Base-by-base conservation (phyloP, 805 yeast species). In the Candida pseudofarinosa region DNA sequence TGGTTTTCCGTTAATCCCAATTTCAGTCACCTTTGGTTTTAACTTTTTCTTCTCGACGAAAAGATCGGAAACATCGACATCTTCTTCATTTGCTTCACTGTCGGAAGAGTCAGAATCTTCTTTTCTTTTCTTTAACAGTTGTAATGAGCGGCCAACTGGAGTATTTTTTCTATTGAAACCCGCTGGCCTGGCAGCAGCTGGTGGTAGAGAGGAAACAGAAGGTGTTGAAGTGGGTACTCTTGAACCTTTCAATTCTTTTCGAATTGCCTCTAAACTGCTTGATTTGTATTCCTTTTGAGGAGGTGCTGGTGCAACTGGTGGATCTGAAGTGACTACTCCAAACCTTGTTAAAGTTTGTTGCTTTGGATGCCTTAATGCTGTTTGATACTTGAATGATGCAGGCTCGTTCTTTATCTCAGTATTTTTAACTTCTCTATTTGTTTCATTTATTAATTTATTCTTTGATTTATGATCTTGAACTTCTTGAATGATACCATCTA, bases 161-260 rank as follows among this genome's bases (percentile, higher is more conserved):
- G 57, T 50, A 1, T 45, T 10, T 34, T 49, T 53, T 39, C 56
- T 67, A n/a, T 59, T 50, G 42, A 77, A 77, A 54, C 75, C 77
- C 0, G 81, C 82, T 3, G 81, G 71, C 2, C 81, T 78, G 42
- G 81, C 56, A 1, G 82, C 64, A 3, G 79, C 66, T 1, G 79
- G 79, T 2, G 79, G 78, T 3, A 61, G 62, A 7, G 44, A 20
- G 26, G 45, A 28, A 7, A 40, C 19, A 28, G 26, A n/a, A 8
- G 52, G 55, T 35, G 65, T 65, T 3, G 67, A 57, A 17, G 59
- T 4, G 51, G 50, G 40, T 20, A 42, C 38, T 41, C 58, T 44
- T 7, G 52, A 40, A n/a, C 40, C 33, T 40, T 58, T 60, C 32
- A 66, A 54, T 42, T 65, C 67, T 38, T 52, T 57, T 35, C 71